Evolutionary conservation across 1,284 basidiomycete species (phyloP).

Genomic region (Athelia psychrophila): DNA sequence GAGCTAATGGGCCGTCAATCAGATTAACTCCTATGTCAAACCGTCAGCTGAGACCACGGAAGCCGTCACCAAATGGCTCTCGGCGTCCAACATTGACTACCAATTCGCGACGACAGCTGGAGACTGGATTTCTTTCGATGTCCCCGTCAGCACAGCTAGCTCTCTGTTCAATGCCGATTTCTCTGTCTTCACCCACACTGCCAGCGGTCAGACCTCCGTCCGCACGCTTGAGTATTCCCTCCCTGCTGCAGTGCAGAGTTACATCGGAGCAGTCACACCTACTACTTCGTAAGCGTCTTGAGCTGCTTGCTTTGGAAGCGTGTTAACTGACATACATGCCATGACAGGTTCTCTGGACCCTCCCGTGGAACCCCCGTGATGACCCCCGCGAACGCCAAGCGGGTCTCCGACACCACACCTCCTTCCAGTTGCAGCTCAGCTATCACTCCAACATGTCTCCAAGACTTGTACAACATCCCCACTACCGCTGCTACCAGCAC

Average conservation of each 20-base stretch:
- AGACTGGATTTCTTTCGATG: slow-evolving; percentile 38
- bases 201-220: slow-evolving; percentile 24
- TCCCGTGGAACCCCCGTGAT: slow-evolving; percentile 11
- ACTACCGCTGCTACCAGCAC: slow-evolving; percentile 24
- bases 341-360: slow-evolving; percentile 9
- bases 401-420: slow-evolving; percentile 12
- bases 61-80: slow-evolving; percentile 35
- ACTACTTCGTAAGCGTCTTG: slow-evolving; percentile 23
- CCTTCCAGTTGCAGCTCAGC: slow-evolving; percentile 15
- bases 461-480: slow-evolving; percentile 29
- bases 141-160: slow-evolving; percentile 36
- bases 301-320: background rate
- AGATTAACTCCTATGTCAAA: slow-evolving; percentile 36
- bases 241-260: slow-evolving; percentile 31
- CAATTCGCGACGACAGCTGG: slow-evolving; percentile 29
- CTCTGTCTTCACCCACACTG: slow-evolving; percentile 32
- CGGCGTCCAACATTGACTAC: slow-evolving; percentile 30
- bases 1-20: too few relatives aligned
- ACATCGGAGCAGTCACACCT: slow-evolving; percentile 39
- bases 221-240: slow-evolving; percentile 42
- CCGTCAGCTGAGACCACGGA: slow-evolving; percentile 30
- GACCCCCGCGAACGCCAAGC: slow-evolving; percentile 3
- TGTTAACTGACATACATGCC: slow-evolving; percentile 2
- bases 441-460: slow-evolving; percentile 25
- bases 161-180: slow-evolving; percentile 36